Conservation (phyloP, 2,329 filamentous ascomycete species). For the Berkeleyomyces rouxiae region DNA sequence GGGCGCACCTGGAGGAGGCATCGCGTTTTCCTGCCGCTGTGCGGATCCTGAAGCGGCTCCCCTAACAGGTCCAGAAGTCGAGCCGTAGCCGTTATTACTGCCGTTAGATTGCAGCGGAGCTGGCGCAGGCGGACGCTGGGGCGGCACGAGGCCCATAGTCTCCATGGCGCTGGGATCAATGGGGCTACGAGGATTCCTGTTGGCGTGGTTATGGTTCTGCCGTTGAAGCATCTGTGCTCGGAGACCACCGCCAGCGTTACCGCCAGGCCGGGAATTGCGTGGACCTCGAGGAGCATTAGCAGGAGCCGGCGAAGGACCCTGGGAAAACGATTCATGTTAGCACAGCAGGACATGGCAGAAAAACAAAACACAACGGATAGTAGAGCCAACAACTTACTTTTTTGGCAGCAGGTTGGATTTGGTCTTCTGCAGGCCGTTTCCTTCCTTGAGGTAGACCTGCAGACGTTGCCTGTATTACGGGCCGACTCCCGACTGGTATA, state of each 20-base stretch:
- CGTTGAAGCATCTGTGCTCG: conserved; percentile 20
- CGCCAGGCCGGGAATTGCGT: neutral
- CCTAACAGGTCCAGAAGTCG: neutral
- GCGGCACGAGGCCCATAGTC: conserved; percentile 31
- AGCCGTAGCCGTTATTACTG: conserved; percentile 4
- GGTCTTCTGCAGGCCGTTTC: conserved; percentile 27
- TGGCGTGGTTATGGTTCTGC: neutral
- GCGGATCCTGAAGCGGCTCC: neutral
- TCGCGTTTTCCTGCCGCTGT: neutral
- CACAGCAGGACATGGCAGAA: neutral
- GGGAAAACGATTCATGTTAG: neutral
- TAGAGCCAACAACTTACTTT: conserved; percentile 22
- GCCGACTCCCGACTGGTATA: conserved; percentile 19
- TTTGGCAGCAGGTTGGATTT: conserved; percentile 22
- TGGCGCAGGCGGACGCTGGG: conserved; percentile 25
- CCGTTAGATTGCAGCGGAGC: conserved; percentile 7
- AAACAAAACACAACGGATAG: neutral
- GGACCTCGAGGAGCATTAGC: neutral
- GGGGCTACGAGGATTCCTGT: conserved; percentile 9
- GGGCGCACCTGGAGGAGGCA: conserved; percentile 16
- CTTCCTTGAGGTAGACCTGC: conserved; percentile 19
- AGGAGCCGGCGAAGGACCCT: neutral
- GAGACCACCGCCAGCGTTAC: conserved; percentile 8
- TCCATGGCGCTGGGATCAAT: conserved; percentile 36
- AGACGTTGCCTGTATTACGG: conserved; percentile 26